Base-by-base conservation (phyloP, 108 stramenopile genomes). In the Nannochloropsis gaditana region DNA sequence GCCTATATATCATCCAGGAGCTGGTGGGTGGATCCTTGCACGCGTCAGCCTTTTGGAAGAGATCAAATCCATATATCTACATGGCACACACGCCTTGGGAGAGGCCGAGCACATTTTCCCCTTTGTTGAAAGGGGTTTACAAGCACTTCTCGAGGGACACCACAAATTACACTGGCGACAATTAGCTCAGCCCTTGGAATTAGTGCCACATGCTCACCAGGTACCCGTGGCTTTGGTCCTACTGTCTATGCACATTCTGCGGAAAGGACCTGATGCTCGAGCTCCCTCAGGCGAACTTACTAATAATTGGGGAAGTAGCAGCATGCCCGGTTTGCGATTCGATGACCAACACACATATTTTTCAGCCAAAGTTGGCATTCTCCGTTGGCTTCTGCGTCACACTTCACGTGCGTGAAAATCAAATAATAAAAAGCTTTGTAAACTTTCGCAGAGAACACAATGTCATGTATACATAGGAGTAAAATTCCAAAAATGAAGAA, bases 1-100 rank as follows among this genome's bases (percentile, higher is more conserved):
- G 59, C 59, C 59, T n/a, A n/a, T 73, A n/a, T 73, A 73, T n/a
- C 59, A 73, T 73, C 59, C 59, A n/a, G 59, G 59, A n/a, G 59
- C 59, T n/a, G 59, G 59, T 73, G 59, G 59, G 19, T 73, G 59
- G 59, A n/a, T 73, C 19, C n/a, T 73, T 15, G 59, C 59, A 73
- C 59, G 59, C 19, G 59, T 73, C 8, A 73, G n/a, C n/a, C n/a
- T 73, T 15, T n/a, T 73, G 59, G 59, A 73, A n/a, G 59, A 73
- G 59, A n/a, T 73, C 19, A 73, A 73, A 73, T 73, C 19, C 8
- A n/a, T 73, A n/a, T 6, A 73, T 73, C n/a, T 73, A 73, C 59
- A 73, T 73, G 59, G 59, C 59, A 73, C 59, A n/a, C 59, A 73
- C n/a, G 59, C 59, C 59, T 73, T 73, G 59, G 59, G 59, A 8